phyloP scores from a whole-genome alignment of 106 monocot genomes.

The Dendrobium nobile region DNA sequence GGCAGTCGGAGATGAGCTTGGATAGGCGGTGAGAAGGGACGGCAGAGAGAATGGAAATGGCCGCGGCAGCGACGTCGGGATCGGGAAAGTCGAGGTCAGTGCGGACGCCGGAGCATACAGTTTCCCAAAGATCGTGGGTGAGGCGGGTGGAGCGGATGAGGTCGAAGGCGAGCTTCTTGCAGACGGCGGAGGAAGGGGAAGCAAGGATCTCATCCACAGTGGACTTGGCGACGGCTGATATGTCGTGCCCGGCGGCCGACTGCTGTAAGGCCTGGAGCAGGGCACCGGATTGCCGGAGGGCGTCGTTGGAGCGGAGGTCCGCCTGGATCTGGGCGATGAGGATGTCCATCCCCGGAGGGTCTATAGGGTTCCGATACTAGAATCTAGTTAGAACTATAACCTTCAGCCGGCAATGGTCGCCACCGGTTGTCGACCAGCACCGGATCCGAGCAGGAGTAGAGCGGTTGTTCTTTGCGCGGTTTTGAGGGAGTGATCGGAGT shows the following conservation, averaged over 20 bases:
- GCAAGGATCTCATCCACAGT: conserved; percentile 82
- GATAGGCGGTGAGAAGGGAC: conserved; percentile 83
- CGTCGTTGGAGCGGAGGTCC: conserved; percentile 93
- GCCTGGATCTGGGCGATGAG: conserved; percentile 89
- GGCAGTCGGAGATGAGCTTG: conserved; percentile 53
- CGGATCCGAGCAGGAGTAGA: not conserved
- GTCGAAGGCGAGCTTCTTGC: conserved; percentile 98
- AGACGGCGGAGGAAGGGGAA: conserved; percentile 87
- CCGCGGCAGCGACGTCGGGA: conserved; percentile 85
- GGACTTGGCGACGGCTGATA: conserved; percentile 81
- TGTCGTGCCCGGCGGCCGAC: conserved; percentile 86
- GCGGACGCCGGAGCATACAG: conserved; percentile 51
- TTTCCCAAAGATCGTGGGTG: conserved; percentile 84
- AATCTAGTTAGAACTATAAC: not conserved
- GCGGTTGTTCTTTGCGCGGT: not conserved
- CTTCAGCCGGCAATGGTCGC: not conserved
- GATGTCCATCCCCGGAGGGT: conserved; percentile 57
- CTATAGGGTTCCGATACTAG: not conserved
- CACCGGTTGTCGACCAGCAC: not conserved
- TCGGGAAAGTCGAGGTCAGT: conserved; percentile 96
- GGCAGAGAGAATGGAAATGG: conserved; percentile 67
- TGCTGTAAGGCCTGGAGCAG: conserved; percentile 92
- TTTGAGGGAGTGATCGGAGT: too few relatives aligned
- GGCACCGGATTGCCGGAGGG: conserved; percentile 90
- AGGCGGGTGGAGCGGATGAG: conserved; percentile 84